Base-by-base conservation (phyloP, 2,329 filamentous ascomycete species). In the Cryphonectria naterciae region DNA sequence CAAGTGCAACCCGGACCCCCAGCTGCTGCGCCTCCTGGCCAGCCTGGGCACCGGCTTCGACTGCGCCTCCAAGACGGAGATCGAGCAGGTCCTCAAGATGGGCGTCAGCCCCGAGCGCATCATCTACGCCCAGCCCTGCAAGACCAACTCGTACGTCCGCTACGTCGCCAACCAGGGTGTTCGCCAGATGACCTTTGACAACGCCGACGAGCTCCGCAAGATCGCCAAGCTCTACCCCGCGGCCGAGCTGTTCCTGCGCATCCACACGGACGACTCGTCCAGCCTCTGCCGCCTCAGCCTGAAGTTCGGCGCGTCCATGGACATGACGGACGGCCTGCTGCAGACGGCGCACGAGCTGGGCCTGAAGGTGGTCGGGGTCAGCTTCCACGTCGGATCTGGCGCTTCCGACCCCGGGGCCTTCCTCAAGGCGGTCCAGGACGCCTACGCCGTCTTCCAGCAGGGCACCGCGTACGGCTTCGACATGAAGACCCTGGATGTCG, bases 101-200 rank as follows among this genome's bases (percentile, higher is more conserved):
- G 95, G 94, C 76, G 88, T 97, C 75, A 91, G 93, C 79, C 93
- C 96, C 17, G 89, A 91, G 75, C 94, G 95, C 81, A 97, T 99
- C 86, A 98, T 99, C 84, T 99, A 98, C 80, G 96, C 96, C 65
- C 96, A 99, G 85, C 96, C 96, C 69, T 98, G 96, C 92, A 99
- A 99, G 90, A 99, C 96, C 78, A 97, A 96, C 85, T 98, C 95
- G 64, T 98, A 98, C 82, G 88, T 99, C 74, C 94, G 95, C 79
- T 97, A 95, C 79, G 96, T 97, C 74, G 90, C 92, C 78, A 88
- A 90, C 79, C 86, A 91, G 75, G 92, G 92, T 76, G 96, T 99
- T 80, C 95, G 93, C 85, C 93, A 97, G 86, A 98, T 99, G 95
- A 99, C 96, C 2, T 98, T 99, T 80, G 96, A 99, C 88, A 99